Percentiles rank a stretch among this genome's conserved stretches.
Evolutionary conservation across 2,329 filamentous ascomycete genomes (phyloP).

Genomic region (Fusarium camptoceras): DNA sequence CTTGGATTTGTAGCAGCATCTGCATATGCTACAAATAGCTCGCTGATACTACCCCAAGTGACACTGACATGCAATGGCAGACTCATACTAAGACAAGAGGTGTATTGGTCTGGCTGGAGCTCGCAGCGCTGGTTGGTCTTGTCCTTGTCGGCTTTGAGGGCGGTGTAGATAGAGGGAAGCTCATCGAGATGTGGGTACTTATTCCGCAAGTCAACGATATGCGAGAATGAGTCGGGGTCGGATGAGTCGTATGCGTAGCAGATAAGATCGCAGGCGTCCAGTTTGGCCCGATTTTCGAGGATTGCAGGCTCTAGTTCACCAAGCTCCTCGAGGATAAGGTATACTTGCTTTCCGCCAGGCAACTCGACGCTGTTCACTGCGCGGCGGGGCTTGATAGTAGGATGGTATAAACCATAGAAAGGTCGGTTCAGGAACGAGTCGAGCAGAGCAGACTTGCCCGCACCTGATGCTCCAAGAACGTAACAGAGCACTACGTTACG

Average conservation of each 20-base stretch:
- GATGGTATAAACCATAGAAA: conserved; percentile 85
- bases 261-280: conserved; percentile 92
- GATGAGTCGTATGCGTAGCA: conserved; percentile 98
- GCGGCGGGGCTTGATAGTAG: conserved; percentile 93
- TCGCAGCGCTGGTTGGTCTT: conserved; percentile 96
- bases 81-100: conserved; percentile 84
- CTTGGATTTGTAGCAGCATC: conserved; percentile 92
- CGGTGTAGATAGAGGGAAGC: conserved; percentile 91
- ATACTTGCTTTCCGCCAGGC: conserved; percentile 95
- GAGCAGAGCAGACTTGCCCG: conserved; percentile 91
- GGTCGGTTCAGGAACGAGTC: conserved; percentile 92
- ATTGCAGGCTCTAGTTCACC: conserved; percentile 96
- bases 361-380: conserved; percentile 97
- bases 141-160: conserved; percentile 93
- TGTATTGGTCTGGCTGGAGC: conserved; percentile 92
- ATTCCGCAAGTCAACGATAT: conserved; percentile 84
- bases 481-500: conserved; percentile 96
- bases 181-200: conserved; percentile 86
- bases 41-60: conserved; percentile 92
- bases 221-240: conserved; percentile 93
- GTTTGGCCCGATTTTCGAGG: conserved; percentile 88
- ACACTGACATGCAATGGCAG: conserved; percentile 94
- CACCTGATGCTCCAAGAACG: conserved; percentile 84
- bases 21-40: conserved; percentile 91
- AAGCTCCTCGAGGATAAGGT: conserved; percentile 93